phyloP scores from a whole-genome alignment of 192 early-diverging fungal species.

The Backusella macrospora region DNA sequence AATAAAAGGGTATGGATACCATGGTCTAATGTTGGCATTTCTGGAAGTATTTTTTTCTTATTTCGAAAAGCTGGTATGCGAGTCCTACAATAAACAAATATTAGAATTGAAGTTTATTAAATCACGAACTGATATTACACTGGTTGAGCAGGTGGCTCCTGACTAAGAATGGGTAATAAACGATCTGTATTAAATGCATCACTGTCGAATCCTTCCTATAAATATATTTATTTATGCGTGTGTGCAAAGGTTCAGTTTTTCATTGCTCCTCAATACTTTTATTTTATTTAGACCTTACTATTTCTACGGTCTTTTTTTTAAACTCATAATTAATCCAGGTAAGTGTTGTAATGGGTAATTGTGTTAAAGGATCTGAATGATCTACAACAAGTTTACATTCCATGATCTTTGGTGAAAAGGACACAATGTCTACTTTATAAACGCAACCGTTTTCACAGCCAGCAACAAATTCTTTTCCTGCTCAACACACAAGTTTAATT shows the following conservation, averaged over 20 bases:
- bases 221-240: not conserved
- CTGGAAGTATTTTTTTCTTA: constrained; percentile 5
- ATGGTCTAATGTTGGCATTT: not conserved
- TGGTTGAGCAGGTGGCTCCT: constrained; percentile 2
- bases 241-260: too few species aligned
- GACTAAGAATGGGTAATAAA: not conserved
- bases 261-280: too few species aligned
- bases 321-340: constrained; percentile 16
- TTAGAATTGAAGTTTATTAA: not conserved
- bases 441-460: constrained; percentile 17
- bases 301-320: not conserved
- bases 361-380: not conserved
- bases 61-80: not conserved
- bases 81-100: not conserved
- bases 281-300: not conserved
- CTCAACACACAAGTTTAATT: not conserved
- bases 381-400: constrained; percentile 12
- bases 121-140: not conserved
- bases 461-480: constrained; percentile 20
- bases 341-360: constrained; percentile 11
- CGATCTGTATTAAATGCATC: constrained; percentile 17
- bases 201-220: constrained; percentile 20
- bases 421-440: constrained; percentile 10
- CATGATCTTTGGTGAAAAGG: not conserved
- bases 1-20: constrained; percentile 9